These are phyloP conservation scores for Plasmodium gaboni DNA, from an alignment of 169 alveolate species.

Conservation along the genomic window DNA sequence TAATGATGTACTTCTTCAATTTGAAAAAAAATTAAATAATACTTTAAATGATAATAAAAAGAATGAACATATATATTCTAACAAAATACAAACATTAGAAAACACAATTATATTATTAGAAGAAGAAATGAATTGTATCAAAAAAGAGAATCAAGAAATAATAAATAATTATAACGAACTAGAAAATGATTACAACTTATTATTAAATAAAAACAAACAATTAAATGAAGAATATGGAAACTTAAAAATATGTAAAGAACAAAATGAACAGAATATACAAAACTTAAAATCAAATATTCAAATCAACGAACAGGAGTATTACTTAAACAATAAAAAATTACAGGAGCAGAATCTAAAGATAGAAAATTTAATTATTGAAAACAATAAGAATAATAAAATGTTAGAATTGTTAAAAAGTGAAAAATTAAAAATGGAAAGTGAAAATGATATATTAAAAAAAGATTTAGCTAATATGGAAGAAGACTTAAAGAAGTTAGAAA, in stretches of 20 bases:
- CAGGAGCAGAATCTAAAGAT: conserved; percentile 42
- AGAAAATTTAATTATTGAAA: conserved; percentile 27
- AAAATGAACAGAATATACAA: conserved; percentile 50
- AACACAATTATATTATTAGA: not conserved
- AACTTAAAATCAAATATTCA: conserved; percentile 33
- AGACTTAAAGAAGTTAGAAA: conserved; percentile 53
- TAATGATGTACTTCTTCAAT: not conserved
- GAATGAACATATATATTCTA: conserved; percentile 16
- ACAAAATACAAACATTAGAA: not conserved
- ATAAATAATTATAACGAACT: conserved; percentile 15
- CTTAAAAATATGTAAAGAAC: conserved; percentile 49
- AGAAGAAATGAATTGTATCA: conserved; percentile 1
- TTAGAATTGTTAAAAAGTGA: conserved; percentile 50
- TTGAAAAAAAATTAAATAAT: conserved; percentile 16
- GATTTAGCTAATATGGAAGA: conserved; percentile 38
- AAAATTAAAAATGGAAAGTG: conserved; percentile 48
- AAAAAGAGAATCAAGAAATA: conserved; percentile 11
- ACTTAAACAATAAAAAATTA: conserved; percentile 20
- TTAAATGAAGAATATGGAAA: not conserved
- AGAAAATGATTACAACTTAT: not conserved
- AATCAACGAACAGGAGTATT: conserved; percentile 19
- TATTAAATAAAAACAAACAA: conserved; percentile 26
- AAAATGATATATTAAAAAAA: conserved; percentile 64
- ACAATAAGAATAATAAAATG: conserved; percentile 36
- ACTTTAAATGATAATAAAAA: not conserved